Evolutionary conservation across 345 rosid genomes (phyloP).

Genomic region (Raphanus raphanistrum): DNA sequence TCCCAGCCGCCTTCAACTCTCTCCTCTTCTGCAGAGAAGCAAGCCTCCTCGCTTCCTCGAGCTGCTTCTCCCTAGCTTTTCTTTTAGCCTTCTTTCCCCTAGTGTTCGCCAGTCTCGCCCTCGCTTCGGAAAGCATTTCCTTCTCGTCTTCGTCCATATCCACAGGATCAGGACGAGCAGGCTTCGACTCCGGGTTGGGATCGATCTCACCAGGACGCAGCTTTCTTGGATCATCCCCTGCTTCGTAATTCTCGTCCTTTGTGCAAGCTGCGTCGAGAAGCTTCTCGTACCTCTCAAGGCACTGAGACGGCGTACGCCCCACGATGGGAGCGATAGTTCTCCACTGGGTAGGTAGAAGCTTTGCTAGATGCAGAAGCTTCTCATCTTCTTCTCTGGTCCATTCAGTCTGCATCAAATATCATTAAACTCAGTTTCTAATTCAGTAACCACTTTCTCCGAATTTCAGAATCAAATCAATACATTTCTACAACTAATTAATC

Average conservation of each 20-base stretch:
- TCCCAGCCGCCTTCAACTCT: slow-evolving; percentile 98
- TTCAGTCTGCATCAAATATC: slow-evolving; percentile 61
- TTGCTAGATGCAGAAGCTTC: slow-evolving; percentile 97
- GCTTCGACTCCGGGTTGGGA: slow-evolving; percentile 96
- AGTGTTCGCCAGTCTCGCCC: slow-evolving; percentile 94
- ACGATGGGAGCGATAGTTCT: slow-evolving; percentile 99
- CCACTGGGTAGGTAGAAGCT: slow-evolving; percentile 99
- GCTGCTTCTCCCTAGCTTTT: slow-evolving; percentile 98
- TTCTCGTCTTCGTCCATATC: slow-evolving; percentile 99
- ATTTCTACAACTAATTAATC: not conserved
- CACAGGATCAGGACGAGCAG: slow-evolving; percentile 99
- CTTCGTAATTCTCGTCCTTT: slow-evolving; percentile 93
- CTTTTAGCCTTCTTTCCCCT: slow-evolving; percentile 97
- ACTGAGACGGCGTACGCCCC: slow-evolving; percentile 98
- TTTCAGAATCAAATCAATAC: not conserved
- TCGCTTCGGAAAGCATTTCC: slow-evolving; percentile 99
- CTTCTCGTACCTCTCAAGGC: slow-evolving; percentile 96
- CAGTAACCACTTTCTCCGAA: not conserved
- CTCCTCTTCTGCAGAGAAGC: slow-evolving; percentile 98
- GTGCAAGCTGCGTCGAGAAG: slow-evolving; percentile 97
- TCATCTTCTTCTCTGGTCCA: slow-evolving; percentile 99
- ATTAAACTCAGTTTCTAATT: slow-evolving; percentile 10
- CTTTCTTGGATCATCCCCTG: slow-evolving; percentile 94
- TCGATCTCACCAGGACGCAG: slow-evolving; percentile 98
- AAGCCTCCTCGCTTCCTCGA: slow-evolving; percentile 98